Evolutionary conservation across 768 basidiomycete species (phyloP), one percentile per base, ranked within the genome.

Genomic region (Termitomyces sp.): DNA sequence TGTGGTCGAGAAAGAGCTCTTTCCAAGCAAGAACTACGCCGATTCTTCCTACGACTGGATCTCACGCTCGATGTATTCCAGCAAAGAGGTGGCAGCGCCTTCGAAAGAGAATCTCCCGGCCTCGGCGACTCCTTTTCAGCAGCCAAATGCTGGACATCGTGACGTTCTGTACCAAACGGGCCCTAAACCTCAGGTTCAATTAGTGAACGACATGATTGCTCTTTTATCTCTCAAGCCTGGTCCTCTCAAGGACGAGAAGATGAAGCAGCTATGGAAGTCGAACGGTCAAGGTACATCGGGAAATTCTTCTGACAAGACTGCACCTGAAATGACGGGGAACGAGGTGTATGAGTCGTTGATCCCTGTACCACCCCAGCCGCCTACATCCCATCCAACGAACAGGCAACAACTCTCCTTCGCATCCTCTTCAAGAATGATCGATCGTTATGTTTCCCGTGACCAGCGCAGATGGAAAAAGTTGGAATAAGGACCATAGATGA

Each of bases 181-280:
- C 3, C 59, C 54, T 17, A n/a, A n/a, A 1, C 53, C 38, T n/a
- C 40, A 32, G n/a, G 29, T 49, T 3, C 17, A 57, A 3, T 38
- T 60, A 37, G 54, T 48, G 15, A 15, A 50, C 1, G 59, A 56
- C 5, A 53, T 63, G 59, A 34, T 52, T 29, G 34, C 45, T 3
- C 20, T 60, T 17, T 38, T 63, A 9, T 60, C 48, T 43, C 42
- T 60, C 36, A 11, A 15, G 54, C n/a, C 50, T 3, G 50, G 62
- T 15, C 48, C 59, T 14, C 36, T 32, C 5, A 60, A 60, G 36
- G 38, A 57, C 4, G 45, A 47, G 55, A 52, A 34, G 43, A 46
- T 56, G 37, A 60, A 17, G 37, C 43, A 34, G 29, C 12, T 57
- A 17, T 63, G 55, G 55, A n/a, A 25, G 1, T 40, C 25, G 46